Evolutionary conservation across 768 basidiomycete genomes (phyloP).

Genomic region (Imleria badia): DNA sequence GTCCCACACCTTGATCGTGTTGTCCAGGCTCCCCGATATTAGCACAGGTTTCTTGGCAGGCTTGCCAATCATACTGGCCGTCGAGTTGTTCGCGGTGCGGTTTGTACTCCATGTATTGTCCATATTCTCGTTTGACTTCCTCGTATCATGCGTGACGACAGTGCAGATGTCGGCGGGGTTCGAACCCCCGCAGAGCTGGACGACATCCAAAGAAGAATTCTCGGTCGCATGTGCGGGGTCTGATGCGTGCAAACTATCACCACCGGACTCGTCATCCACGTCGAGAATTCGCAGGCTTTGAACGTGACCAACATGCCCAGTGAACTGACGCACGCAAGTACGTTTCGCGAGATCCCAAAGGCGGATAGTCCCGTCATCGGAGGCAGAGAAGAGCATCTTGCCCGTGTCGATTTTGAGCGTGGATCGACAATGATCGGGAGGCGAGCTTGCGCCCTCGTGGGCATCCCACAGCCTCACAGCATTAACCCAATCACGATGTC

Average conservation of each 20-base stretch:
- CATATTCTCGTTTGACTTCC: slow-evolving; percentile 6
- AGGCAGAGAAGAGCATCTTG: slow-evolving; percentile 97
- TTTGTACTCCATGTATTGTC: slow-evolving; percentile 13
- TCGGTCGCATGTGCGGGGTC: slow-evolving; percentile 16
- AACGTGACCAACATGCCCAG: slow-evolving; percentile 92
- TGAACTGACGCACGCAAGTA: slow-evolving; percentile 79
- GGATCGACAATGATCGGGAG: slow-evolving; percentile 26
- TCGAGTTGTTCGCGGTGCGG: background rate
- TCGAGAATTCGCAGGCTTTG: slow-evolving; percentile 84
- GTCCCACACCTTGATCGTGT: slow-evolving; percentile 96
- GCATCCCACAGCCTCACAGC: slow-evolving; percentile 90
- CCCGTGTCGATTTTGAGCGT: slow-evolving; percentile 67
- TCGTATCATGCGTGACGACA: slow-evolving; percentile 29
- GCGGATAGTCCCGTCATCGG: slow-evolving; percentile 90
- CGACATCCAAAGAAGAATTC: slow-evolving; percentile 12
- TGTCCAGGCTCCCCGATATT: slow-evolving; percentile 89
- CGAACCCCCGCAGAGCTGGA: slow-evolving; percentile 12
- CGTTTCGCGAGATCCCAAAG: slow-evolving; percentile 89
- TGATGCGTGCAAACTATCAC: slow-evolving; percentile 10
- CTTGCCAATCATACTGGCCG: slow-evolving; percentile 14
- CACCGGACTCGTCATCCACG: slow-evolving; percentile 51
- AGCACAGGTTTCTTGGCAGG: slow-evolving; percentile 62
- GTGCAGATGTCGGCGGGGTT: slow-evolving; percentile 27
- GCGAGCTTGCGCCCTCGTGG: slow-evolving; percentile 4
- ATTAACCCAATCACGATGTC: slow-evolving; percentile 97